Percentiles rank a stretch among this genome's conserved stretches.
phyloP scores from a whole-genome alignment of 2,329 filamentous ascomycete genomes.

The Acrocalymma vagum region DNA sequence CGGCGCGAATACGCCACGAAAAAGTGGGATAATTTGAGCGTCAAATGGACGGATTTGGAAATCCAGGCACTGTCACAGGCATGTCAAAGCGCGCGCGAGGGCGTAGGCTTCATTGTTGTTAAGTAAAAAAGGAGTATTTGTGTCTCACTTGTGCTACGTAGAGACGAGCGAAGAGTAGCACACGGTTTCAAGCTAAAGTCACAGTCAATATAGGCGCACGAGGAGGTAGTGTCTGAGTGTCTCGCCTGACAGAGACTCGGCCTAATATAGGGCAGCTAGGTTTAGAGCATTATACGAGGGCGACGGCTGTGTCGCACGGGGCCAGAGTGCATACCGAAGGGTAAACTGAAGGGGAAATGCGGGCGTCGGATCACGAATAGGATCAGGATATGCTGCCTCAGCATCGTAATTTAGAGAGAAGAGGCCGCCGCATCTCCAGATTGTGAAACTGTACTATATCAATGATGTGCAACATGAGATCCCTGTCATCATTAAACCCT shows the following conservation, averaged over 20 bases:
- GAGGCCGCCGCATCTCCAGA: too few species aligned
- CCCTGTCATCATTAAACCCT: too few species aligned
- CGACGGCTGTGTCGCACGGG: conserved; percentile 22
- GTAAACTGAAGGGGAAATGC: not conserved
- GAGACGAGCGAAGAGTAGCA: conserved; percentile 23
- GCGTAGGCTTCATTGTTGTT: conserved; percentile 67
- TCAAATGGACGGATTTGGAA: conserved; percentile 72
- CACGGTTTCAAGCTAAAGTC: conserved; percentile 29
- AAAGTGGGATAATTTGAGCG: conserved; percentile 70
- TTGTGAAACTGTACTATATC: too few species aligned
- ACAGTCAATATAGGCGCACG: conserved; percentile 19
- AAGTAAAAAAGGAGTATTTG: conserved; percentile 55
- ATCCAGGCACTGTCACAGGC: conserved; percentile 67
- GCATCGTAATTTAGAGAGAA: too few species aligned
- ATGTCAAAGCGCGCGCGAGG: conserved; percentile 64
- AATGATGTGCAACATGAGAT: too few species aligned
- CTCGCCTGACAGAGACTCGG: conserved; percentile 2
- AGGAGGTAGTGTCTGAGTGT: conserved; percentile 1
- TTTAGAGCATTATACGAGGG: conserved; percentile 19
- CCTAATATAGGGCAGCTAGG: conserved; percentile 12
- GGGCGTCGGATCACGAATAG: too few species aligned
- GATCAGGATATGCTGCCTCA: too few species aligned
- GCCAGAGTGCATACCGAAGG: not conserved
- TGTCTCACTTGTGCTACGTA: conserved; percentile 35
- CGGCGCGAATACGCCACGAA: conserved; percentile 65